Evolutionary conservation across 2,329 filamentous ascomycete genomes (phyloP).

Genomic region (Ophiocordyceps camponoti-leonardi): DNA sequence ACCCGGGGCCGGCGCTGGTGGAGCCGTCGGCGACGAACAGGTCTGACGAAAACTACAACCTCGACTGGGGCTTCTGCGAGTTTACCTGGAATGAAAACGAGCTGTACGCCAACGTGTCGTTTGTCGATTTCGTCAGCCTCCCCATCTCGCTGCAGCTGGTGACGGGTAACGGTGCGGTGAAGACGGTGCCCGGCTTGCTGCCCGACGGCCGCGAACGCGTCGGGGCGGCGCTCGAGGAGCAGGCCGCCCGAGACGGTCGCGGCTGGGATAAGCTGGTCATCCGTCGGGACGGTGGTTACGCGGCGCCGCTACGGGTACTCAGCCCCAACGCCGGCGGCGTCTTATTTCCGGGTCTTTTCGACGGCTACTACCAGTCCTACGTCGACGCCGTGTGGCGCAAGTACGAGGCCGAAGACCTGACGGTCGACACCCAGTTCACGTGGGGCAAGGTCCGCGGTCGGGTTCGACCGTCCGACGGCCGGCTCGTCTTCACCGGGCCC

Average conservation of each 20-base stretch:
- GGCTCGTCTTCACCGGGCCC: constrained; percentile 20
- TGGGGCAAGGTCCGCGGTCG: constrained; percentile 31
- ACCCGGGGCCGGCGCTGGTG: constrained; percentile 55
- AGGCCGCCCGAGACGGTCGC: constrained; percentile 26
- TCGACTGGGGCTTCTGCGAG: constrained; percentile 51
- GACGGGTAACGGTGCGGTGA: constrained; percentile 24
- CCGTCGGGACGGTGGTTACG: constrained; percentile 16
- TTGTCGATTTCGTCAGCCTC: constrained; percentile 58
- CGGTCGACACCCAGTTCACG: constrained; percentile 34
- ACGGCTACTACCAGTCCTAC: constrained; percentile 31
- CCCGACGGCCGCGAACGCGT: constrained; percentile 26
- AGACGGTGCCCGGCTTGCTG: constrained; percentile 31
- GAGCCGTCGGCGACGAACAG: constrained; percentile 57
- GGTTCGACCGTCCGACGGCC: constrained; percentile 15
- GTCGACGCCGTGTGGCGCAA: constrained; percentile 34
- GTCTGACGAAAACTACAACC: constrained; percentile 41
- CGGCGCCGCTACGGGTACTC: constrained; percentile 27
- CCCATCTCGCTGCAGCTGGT: constrained; percentile 41
- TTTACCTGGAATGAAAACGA: constrained; percentile 46
- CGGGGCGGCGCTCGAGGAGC: constrained; percentile 24
- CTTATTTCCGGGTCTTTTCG: constrained; percentile 25
- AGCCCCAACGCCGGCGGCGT: constrained; percentile 33
- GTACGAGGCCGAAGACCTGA: constrained; percentile 25
- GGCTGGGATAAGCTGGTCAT: constrained; percentile 36
- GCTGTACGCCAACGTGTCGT: constrained; percentile 52